Evolutionary conservation across 768 basidiomycete genomes (phyloP).

Genomic region (Pleurotus djamor): DNA sequence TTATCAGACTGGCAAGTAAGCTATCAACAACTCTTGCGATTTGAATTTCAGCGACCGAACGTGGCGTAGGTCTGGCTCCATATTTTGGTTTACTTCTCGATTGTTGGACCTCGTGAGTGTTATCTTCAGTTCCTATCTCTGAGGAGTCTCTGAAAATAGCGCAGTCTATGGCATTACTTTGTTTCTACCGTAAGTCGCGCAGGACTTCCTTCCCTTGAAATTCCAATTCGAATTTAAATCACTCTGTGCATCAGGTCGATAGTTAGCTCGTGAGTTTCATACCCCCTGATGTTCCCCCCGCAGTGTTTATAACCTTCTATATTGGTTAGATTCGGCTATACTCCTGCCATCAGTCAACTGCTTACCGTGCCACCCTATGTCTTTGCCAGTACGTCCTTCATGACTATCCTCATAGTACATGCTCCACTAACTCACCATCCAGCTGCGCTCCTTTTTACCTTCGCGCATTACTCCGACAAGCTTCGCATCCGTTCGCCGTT

Average conservation of each 20-base stretch:
- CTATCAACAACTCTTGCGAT: neutral
- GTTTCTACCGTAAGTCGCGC: neutral
- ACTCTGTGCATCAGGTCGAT: constrained; percentile 42
- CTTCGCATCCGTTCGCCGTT: constrained; percentile 54
- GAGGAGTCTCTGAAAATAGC: neutral
- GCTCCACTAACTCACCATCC: neutral
- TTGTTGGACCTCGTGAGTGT: constrained; percentile 56
- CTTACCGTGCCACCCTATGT: constrained; percentile 70
- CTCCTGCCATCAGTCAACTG: constrained; percentile 55
- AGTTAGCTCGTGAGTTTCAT: constrained; percentile 40
- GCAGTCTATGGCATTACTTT: constrained; percentile 1
- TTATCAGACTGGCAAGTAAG: constrained; percentile 63
- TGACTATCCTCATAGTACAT: neutral
- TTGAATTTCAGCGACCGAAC: neutral
- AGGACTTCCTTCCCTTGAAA: neutral
- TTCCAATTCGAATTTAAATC: constrained; percentile 8
- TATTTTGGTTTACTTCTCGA: constrained; percentile 56
- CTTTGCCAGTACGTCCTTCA: constrained; percentile 46
- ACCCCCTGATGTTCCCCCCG: neutral
- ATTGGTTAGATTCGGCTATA: constrained; percentile 51
- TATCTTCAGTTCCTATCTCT: neutral
- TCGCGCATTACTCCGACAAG: constrained; percentile 60
- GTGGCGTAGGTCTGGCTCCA: constrained; percentile 44
- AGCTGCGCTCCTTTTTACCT: constrained; percentile 53
- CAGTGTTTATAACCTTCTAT: neutral